Evolutionary conservation across 2,329 filamentous ascomycete genomes (phyloP), one percentile per base, ranked within the genome.

Genomic region (Aspergillus pseudonomiae): DNA sequence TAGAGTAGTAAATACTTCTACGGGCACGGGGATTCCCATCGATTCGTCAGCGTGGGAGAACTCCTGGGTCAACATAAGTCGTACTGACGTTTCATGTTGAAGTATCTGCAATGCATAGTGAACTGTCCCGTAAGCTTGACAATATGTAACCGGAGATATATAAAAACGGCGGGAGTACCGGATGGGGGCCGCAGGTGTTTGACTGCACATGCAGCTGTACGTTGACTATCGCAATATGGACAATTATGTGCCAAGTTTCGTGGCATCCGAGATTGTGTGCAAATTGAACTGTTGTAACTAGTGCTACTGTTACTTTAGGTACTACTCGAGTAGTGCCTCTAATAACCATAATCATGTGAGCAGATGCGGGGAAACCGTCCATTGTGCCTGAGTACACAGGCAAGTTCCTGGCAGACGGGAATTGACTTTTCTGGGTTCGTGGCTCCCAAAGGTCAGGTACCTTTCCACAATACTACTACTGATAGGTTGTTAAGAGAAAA

Each of bases 21-120:
- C 43, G 19, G 19, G 19, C 10, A 52, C 28, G n/a, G 28, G 5
- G 28, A 32, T 52, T 3, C 28, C 28, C 28, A 34, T 32, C 11
- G 10, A 41, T 16, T 32, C 19, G 10, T 12, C 32, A 16, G 19
- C 26, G 26, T n/a, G 9, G 43, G 21, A 24, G 32, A 14, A 52
- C 16, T 50, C 24, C 45, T 30, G 4, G 16, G 14, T 30, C 26
- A 24, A 34, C 19, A 34, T 19, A 14, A 19, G 59, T 54, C 5
- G n/a, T 45, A 30, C 55, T 30, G 28, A 28, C 41, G 52, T 61
- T 61, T 61, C 52, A 61, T 60, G 16, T 60, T 41, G 59, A 28
- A 36, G 19, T 39, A 32, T 45, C 55, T 57, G 39, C 55, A 57
- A 60, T 60, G 50, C 19, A 61, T 26, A 43, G 28, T 59, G 45